Evolutionary conservation across 2,329 filamentous ascomycete species (phyloP).

Genomic region (Blastomyces silverae): DNA sequence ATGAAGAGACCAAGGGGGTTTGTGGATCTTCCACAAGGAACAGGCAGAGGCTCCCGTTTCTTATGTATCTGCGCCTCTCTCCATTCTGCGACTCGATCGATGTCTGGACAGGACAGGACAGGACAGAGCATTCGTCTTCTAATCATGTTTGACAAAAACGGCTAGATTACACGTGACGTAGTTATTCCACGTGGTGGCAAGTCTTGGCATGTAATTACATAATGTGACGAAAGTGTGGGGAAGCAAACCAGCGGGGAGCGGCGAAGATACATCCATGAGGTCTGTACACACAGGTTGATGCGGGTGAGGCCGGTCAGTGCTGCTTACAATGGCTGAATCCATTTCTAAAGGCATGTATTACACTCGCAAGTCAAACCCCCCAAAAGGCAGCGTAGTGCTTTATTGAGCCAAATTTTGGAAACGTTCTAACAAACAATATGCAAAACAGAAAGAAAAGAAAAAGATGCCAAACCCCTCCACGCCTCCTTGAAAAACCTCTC

Average conservation of each 20-base stretch:
- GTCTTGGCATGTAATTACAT: neutral
- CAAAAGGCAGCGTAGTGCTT: neutral
- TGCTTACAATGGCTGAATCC: neutral
- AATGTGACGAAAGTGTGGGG: neutral
- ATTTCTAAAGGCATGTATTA: neutral
- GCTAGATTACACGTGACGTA: neutral
- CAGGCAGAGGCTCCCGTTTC: neutral
- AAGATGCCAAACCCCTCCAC: constrained; percentile 14
- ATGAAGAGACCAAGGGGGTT: neutral
- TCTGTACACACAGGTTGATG: too few relatives aligned
- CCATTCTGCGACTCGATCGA: too few relatives aligned
- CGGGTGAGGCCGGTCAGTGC: neutral
- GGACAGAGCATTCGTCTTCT: too few relatives aligned
- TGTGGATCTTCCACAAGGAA: neutral
- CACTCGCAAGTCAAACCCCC: neutral
- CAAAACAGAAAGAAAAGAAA: neutral
- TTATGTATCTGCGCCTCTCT: neutral
- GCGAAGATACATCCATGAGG: too few relatives aligned
- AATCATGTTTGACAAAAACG: too few relatives aligned
- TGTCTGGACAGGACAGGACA: too few relatives aligned
- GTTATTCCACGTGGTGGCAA: neutral
- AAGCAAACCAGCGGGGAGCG: neutral
- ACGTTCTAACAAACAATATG: neutral
- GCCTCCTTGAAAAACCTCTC: constrained; percentile 30
- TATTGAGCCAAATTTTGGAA: neutral